Percentiles rank a stretch among this genome's conserved stretches.
These are phyloP conservation scores for Ceratocystis harringtonii DNA, from an alignment of 2,329 filamentous ascomycete genomes.

Conservation along the genomic window DNA sequence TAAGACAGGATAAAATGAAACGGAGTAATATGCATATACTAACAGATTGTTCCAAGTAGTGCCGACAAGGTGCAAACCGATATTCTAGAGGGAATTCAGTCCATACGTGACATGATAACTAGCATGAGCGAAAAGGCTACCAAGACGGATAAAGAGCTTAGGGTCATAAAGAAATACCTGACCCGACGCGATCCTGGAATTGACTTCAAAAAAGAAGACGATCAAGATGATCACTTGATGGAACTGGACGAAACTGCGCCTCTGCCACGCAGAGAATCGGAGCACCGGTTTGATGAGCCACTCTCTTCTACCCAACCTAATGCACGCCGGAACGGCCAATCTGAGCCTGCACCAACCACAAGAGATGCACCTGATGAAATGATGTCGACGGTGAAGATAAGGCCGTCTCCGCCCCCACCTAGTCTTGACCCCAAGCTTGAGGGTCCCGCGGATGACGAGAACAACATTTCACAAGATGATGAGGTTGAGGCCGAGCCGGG, in stretches of 20 bases:
- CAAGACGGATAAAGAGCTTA: constrained; percentile 10
- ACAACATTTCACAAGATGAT: constrained; percentile 27
- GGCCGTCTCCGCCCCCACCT: not conserved
- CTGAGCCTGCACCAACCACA: not conserved
- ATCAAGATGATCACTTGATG: not conserved
- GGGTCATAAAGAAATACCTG: constrained; percentile 18
- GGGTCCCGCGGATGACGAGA: not conserved
- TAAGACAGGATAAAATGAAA: not conserved
- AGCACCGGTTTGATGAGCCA: not conserved
- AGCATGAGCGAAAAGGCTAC: not conserved
- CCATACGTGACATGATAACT: constrained; percentile 24
- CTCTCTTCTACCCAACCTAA: not conserved
- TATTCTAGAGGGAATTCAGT: constrained; percentile 40
- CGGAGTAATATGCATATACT: not conserved
- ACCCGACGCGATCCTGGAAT: constrained; percentile 10
- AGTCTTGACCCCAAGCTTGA: not conserved
- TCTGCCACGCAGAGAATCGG: not conserved
- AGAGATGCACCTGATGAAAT: constrained; percentile 7
- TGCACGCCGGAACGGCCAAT: not conserved
- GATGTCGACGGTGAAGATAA: not conserved
- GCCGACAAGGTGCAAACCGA: constrained; percentile 47
- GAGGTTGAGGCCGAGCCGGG: constrained; percentile 38
- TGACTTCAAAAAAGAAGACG: constrained; percentile 14
- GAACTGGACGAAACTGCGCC: not conserved
- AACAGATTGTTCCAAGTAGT: constrained; percentile 22